Evolutionary conservation across 306 rosid genomes (phyloP).

Genomic region (Purshia tridentata): DNA sequence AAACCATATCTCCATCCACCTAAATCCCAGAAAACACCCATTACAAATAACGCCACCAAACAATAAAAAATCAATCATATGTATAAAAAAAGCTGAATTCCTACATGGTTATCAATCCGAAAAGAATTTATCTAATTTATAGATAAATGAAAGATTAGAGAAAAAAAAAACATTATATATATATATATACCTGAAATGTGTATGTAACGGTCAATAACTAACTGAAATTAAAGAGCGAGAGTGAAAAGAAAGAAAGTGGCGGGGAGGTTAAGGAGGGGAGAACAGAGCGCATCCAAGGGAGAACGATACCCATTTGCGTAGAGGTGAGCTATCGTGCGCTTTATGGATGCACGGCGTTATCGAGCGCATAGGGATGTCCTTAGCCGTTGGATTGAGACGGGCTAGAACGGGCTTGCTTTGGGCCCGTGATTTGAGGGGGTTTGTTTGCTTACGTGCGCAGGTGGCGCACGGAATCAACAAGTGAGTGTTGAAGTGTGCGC

Average conservation of each 20-base stretch:
- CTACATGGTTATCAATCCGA: not conserved
- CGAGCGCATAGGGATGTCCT: slow-evolving; percentile 28
- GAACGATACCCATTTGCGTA: slow-evolving; percentile 38
- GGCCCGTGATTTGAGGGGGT: not conserved
- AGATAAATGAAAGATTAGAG: not conserved
- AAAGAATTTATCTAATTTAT: not conserved
- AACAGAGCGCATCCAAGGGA: slow-evolving; percentile 59
- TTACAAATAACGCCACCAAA: not conserved
- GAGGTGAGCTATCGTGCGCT: slow-evolving; percentile 45
- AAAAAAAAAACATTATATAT: not conserved
- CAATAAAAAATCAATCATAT: not conserved
- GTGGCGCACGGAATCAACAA: not conserved
- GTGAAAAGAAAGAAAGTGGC: slow-evolving; percentile 35
- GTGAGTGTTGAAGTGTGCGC: not conserved
- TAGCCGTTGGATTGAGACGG: slow-evolving; percentile 33
- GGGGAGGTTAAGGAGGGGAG: slow-evolving; percentile 42
- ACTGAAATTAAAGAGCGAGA: slow-evolving; percentile 7
- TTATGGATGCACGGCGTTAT: slow-evolving; percentile 32
- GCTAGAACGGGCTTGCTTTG: not conserved
- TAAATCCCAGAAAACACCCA: not conserved
- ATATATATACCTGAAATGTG: slow-evolving; percentile 27
- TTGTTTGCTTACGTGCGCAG: not conserved
- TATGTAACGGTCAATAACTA: slow-evolving; percentile 42
- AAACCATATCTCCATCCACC: not conserved
- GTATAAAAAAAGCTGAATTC: not conserved